Conservation (phyloP, 1,284 basidiomycete genomes). For the Ganoderma meredithae region DNA sequence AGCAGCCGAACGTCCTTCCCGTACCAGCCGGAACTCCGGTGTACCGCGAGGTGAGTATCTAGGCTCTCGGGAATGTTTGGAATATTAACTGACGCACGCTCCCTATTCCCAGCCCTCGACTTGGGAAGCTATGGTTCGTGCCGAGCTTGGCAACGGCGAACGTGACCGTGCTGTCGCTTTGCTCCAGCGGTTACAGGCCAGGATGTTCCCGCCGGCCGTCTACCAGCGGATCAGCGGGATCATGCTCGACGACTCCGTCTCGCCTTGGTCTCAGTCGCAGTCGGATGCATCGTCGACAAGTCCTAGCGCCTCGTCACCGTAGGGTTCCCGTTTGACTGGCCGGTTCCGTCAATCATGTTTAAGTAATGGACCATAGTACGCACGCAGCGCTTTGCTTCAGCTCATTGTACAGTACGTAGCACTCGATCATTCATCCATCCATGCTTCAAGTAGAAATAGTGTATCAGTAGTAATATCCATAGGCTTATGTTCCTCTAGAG, state of each 20-base stretch:
- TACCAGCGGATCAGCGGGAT: slow-evolving; percentile 52
- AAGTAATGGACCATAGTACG: slow-evolving; percentile 2
- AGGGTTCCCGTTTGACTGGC: slow-evolving; percentile 9
- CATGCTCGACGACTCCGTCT: slow-evolving; percentile 46
- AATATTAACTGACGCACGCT: slow-evolving; percentile 10
- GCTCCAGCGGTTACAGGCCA: slow-evolving; percentile 78
- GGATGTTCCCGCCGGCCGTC: slow-evolving; percentile 69
- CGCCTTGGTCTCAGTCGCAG: slow-evolving; percentile 42
- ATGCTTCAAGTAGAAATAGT: slow-evolving; percentile 16
- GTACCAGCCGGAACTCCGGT: slow-evolving; percentile 61
- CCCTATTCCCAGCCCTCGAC: slow-evolving; percentile 70
- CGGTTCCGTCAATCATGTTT: slow-evolving; percentile 20
- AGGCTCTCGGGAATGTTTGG: too few relatives aligned
- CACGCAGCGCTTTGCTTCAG: not conserved
- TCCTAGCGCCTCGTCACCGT: slow-evolving; percentile 17
- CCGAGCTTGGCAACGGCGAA: slow-evolving; percentile 85
- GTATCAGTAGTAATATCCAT: slow-evolving; percentile 21
- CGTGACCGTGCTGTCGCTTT: slow-evolving; percentile 75
- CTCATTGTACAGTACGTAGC: slow-evolving; percentile 17
- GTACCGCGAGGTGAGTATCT: slow-evolving; percentile 83
- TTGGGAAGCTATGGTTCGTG: slow-evolving; percentile 95
- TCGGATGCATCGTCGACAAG: slow-evolving; percentile 24
- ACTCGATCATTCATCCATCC: not conserved
- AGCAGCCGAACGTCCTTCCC: slow-evolving; percentile 28
- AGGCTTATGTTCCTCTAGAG: slow-evolving; percentile 13